Base-by-base conservation (phyloP, 2,329 filamentous ascomycete genomes). In the Fusarium nematophilum region DNA sequence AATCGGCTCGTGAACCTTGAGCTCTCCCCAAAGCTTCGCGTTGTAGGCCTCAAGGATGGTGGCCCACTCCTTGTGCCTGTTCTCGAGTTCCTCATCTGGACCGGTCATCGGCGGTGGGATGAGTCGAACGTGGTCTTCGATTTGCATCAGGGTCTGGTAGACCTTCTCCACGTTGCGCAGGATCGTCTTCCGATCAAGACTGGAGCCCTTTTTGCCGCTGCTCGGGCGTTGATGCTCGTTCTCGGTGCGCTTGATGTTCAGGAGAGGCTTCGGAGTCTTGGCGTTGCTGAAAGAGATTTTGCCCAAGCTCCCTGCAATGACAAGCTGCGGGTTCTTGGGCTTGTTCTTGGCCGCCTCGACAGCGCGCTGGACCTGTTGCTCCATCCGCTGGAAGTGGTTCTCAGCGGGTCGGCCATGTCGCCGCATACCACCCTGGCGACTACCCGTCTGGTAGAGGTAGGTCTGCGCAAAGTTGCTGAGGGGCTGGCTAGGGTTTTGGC, bases 211-310 rank as follows among this genome's bases (percentile, higher is more conserved):
- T 64, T 82, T 83, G 34, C 80, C 77, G 56, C 78, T 83, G 42
- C 76, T 74, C 17, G 85, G 79, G 23, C 84, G 81, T 47, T 85
- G 81, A 23, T 77, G 72, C 51, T 89, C 85, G 37, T 87, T 85
- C 44, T 97, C 93, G 15, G 86, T 83, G 26, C 93, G 90, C 81
- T 97, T 98, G 79, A 99, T 93, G 74, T 96, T 99, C 43, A 99
- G 87, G 53, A 98, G 81, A 13, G 94, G 93, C 76, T 96, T 95
- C 0, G 95, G 95, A 0, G 95, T 97, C 81, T 98, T 99, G 40
- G 95, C 92, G 70, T 99, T 99, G 81, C 94, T 97, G 79, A 98
- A 99, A 0, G 94, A 96, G 53, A 99, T 99, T 80, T 98, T 99
- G 64, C 95, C 95, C 43, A 99, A 79, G 71, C 93, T 97, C 21